Evolutionary conservation across 805 yeast genomes (phyloP).

Genomic region (Danielia oregonensis): DNA sequence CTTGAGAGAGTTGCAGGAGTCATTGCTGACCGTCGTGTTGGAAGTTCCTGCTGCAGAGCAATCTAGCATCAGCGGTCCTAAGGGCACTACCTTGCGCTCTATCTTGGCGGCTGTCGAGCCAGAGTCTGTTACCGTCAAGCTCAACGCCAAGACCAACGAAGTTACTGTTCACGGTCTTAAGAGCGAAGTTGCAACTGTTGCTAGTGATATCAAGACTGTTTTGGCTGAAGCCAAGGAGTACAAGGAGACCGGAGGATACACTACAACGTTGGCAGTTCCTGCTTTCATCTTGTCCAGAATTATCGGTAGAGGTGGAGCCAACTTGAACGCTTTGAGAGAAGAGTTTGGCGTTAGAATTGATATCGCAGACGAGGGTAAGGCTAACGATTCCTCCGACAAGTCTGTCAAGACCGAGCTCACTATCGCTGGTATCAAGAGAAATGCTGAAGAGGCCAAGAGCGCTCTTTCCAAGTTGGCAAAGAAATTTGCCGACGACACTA

Average conservation of each 20-base stretch:
- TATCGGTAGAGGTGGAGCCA: conserved; percentile 86
- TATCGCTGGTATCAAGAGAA: conserved; percentile 69
- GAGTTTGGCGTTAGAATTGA: conserved; percentile 77
- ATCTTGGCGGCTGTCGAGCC: conserved; percentile 36
- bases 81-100: conserved; percentile 51
- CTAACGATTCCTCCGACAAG: conserved; percentile 22
- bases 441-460: conserved; percentile 67
- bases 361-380: conserved; percentile 48
- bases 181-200: conserved; percentile 53
- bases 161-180: conserved; percentile 69
- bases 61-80: conserved; percentile 56
- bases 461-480: conserved; percentile 57
- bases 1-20: conserved; percentile 55
- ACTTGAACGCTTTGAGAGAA: conserved; percentile 62
- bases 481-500: conserved; percentile 78
- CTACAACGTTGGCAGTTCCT: conserved; percentile 58
- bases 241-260: conserved; percentile 38
- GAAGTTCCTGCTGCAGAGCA: conserved; percentile 55
- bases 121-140: conserved; percentile 42
- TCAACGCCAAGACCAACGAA: conserved; percentile 46
- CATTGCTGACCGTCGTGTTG: conserved; percentile 50
- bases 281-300: conserved; percentile 66
- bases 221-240: conserved; percentile 54
- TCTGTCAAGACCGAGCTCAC: conserved; percentile 41
- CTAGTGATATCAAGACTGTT: conserved; percentile 48